These are phyloP conservation scores for Phytophthora pluvialis DNA, from an alignment of 352 stramenopile genomes.

Conservation along the genomic window DNA sequence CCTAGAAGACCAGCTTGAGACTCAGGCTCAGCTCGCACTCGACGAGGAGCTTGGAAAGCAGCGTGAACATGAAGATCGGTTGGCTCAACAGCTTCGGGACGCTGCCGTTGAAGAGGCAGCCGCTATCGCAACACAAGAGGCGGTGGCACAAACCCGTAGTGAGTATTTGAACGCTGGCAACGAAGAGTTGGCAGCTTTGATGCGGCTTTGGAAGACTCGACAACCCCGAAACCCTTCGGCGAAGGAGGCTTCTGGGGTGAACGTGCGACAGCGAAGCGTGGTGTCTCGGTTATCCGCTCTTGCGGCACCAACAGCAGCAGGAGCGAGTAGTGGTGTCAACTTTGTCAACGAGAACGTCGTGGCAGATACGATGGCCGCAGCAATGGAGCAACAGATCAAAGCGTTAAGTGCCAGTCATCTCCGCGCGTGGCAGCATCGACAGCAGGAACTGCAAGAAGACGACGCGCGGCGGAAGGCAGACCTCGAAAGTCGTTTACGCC, in stretches of 20 bases:
- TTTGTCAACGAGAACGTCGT: conserved; percentile 14
- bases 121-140: conserved; percentile 25
- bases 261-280: conserved; percentile 11
- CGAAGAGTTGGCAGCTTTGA: conserved; percentile 15
- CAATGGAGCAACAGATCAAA: conserved; percentile 46
- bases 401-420: conserved; percentile 35
- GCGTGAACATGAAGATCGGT: conserved; percentile 24
- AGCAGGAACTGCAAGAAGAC: conserved; percentile 34
- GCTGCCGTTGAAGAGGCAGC: conserved; percentile 19
- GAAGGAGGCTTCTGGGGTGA: conserved; percentile 6
- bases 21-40: conserved; percentile 28
- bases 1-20: conserved; percentile 37
- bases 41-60: conserved; percentile 31
- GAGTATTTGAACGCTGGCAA: conserved; percentile 10
- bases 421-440: conserved; percentile 30
- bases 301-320: neutral
- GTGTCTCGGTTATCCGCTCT: conserved; percentile 17
- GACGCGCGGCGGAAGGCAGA: conserved; percentile 24
- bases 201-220: conserved; percentile 24
- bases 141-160: conserved; percentile 13
- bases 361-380: conserved; percentile 29
- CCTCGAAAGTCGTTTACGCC: conserved; percentile 27
- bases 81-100: conserved; percentile 30
- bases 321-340: neutral
- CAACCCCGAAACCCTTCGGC: neutral